Evolutionary conservation across 352 stramenopile genomes (phyloP), one percentile per base, ranked within the genome.

Genomic region (Lagenidium sp.): DNA sequence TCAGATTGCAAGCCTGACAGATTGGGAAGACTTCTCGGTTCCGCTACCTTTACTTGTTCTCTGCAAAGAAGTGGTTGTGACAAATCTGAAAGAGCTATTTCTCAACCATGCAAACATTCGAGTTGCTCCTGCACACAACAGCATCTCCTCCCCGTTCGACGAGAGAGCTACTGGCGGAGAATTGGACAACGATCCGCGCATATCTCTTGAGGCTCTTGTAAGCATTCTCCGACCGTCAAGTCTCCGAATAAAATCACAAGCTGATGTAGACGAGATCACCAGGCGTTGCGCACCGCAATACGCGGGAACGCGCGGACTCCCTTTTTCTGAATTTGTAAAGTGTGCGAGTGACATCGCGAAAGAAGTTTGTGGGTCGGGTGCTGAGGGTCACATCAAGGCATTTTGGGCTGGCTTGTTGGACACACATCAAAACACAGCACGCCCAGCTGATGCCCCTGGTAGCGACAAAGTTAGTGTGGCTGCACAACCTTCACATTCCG

Each of bases 281-380:
- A 16, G 50, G 4, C 44, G 34, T 0, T 44, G 73, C 25, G 58
- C 74, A 24, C 72, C 68, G 6, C 44, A 64, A 10, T 75, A 82
- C n/a, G 67, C 62, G 18, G 40, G 46, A 1, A 59, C 68, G 13
- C 62, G 68, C 19, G 72, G 72, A 20, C 48, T 82, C 6, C 37
- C 67, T n/a, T 82, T 83, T 28, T 28, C 57, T 21, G 74, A 86
- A 25, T 86, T 84, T 36, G 42, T 86, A 3, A 50, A 39, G 6
- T 63, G 58, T 13, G n/a, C 84, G 16, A 65, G 72, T 36, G 51
- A 63, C 12, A 50, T 82, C 15, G 29, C 78, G 13, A 65, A 47
- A 4, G 58, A 76, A 6, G 36, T 65, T 7, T 65, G 79, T 23
- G 37, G 43, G 20, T 31, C 42, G 13, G 66, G 49, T 32, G 47